These are phyloP conservation scores for Phytophthora citrophthora DNA, from an alignment of 352 stramenopile species.

Conservation along the genomic window DNA sequence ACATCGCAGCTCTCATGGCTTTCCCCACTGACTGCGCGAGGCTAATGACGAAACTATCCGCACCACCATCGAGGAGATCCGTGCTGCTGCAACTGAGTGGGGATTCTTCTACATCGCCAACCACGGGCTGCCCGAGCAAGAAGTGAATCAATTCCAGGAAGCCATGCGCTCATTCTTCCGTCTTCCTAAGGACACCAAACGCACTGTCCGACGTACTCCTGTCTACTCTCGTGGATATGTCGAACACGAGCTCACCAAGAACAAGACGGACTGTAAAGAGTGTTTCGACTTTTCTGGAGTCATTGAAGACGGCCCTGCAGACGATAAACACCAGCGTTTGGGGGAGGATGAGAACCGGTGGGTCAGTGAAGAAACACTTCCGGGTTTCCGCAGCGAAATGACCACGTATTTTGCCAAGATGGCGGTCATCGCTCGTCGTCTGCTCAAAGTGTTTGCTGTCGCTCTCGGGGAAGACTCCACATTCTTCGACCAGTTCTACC, in stretches of 20 bases:
- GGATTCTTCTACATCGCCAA: conserved; percentile 94
- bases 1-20: conserved; percentile 55
- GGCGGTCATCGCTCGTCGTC: conserved; percentile 48
- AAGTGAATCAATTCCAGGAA: conserved; percentile 69
- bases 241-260: conserved; percentile 88
- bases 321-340: conserved; percentile 66
- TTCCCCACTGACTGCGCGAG: conserved; percentile 32
- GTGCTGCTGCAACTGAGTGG: conserved; percentile 52
- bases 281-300: conserved; percentile 66
- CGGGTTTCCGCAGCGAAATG: conserved; percentile 60
- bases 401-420: conserved; percentile 47
- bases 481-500: conserved; percentile 67
- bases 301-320: conserved; percentile 46
- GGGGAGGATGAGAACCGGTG: conserved; percentile 89
- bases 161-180: conserved; percentile 85
- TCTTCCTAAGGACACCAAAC: conserved; percentile 64
- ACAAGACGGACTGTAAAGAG: conserved; percentile 81
- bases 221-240: conserved; percentile 92
- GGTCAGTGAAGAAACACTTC: conserved; percentile 46
- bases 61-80: conserved; percentile 52
- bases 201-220: conserved; percentile 55
- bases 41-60: conserved; percentile 14
- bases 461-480: conserved; percentile 43
- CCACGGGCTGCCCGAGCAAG: conserved; percentile 62
- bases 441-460: conserved; percentile 59